Base-by-base conservation (phyloP, 306 rosid genomes). In the Gleditsia sinensis region DNA sequence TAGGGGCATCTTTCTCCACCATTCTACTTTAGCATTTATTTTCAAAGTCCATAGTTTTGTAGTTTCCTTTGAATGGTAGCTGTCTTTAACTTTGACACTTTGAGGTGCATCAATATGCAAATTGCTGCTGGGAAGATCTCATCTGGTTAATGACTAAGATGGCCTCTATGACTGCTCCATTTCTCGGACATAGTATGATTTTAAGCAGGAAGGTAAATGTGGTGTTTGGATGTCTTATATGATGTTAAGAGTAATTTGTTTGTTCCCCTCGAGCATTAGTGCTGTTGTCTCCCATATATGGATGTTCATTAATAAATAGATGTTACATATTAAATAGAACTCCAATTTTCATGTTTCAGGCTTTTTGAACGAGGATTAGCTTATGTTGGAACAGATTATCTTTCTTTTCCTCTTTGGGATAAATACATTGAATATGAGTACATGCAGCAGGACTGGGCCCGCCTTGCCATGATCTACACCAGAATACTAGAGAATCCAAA, bases 71-170 rank as follows among this genome's bases (percentile, higher is more conserved):
- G 87, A 80, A 67, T 75, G 83, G 84, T 87, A 85, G 89, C 92
- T 78, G 85, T 83, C 75, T 88, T 85, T 84, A 87, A 81, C 89
- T 75, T 86, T 88, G 94, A 88, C 83, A 86, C 86, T 78, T 66
- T 83, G 92, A 85, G 90, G 88, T 85, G 92, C 92, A 89, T 91
- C 96, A 88, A 85, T 89, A 82, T 91, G 90, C 97, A 85, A 91
- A 85, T 87, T 89, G 98, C 98, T 88, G 97, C 97, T 81, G 92
- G 78, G 97, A 91, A 88, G 94, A 89, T 93, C 90, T 89, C 98
- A 67, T 86, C 89, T 89, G 86, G 91, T 93, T 91, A 91, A 88
- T 81, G 93, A 92, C 89, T 89, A 86, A 88, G 90, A 90, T 90
- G 97, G 88, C 97, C 98, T 91, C 93, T 90, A 79, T 87, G 93